A percentile compares a stretch with the other conserved stretches of the same genome.
These are phyloP conservation scores for Scleroderma bovista DNA, from an alignment of 768 basidiomycete species.

Conservation along the genomic window DNA sequence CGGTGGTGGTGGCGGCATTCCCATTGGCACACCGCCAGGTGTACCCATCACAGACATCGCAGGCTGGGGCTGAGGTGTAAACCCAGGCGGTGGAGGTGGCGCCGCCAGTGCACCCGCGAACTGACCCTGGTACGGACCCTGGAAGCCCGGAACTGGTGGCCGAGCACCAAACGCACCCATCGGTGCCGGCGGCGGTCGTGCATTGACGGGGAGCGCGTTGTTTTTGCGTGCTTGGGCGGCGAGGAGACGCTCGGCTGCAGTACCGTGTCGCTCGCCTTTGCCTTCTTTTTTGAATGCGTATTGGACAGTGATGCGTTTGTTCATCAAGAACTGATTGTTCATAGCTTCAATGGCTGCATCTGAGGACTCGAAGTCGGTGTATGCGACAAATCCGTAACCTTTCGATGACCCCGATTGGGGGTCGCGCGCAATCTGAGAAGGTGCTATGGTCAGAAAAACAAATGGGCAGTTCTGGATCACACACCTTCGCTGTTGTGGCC, in stretches of 20 bases:
- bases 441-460: slow-evolving; percentile 3
- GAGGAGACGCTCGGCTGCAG: slow-evolving; percentile 91
- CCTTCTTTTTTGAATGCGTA: slow-evolving; percentile 99
- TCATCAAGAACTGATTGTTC: slow-evolving; percentile 97
- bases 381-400: slow-evolving; percentile 96
- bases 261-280: slow-evolving; percentile 96
- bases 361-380: slow-evolving; percentile 95
- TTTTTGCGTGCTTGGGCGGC: slow-evolving; percentile 95
- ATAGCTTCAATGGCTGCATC: slow-evolving; percentile 95
- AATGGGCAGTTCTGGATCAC: slow-evolving; percentile 3
- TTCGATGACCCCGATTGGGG: slow-evolving; percentile 80
- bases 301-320: slow-evolving; percentile 95
- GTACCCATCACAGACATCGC: slow-evolving; percentile 32
- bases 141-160: slow-evolving; percentile 65
- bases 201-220: slow-evolving; percentile 77
- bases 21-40: slow-evolving; percentile 26
- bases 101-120: slow-evolving; percentile 85
- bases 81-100: slow-evolving; percentile 77
- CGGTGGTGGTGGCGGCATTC: slow-evolving; percentile 33
- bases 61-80: slow-evolving; percentile 60
- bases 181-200: slow-evolving; percentile 70
- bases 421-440: slow-evolving; percentile 81
- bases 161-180: slow-evolving; percentile 59
- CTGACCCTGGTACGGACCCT: slow-evolving; percentile 84
- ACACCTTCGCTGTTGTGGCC: slow-evolving; percentile 82